Conservation (phyloP, 1,284 basidiomycete species). For the Xerocomus amazonicus region DNA sequence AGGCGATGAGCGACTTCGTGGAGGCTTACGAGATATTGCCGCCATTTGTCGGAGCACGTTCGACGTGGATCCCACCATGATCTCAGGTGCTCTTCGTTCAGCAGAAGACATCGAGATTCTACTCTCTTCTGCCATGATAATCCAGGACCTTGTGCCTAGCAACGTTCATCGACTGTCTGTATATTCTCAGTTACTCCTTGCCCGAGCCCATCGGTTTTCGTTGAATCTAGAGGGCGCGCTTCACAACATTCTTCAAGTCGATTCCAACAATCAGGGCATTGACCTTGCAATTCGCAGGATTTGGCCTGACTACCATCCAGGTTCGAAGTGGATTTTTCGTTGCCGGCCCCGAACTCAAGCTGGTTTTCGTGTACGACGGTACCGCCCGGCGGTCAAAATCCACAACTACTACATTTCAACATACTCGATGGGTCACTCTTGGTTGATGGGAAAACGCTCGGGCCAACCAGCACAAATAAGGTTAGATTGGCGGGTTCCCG, state of each 20-base stretch:
- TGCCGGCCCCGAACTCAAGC: slow-evolving; percentile 28
- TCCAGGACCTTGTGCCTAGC: slow-evolving; percentile 31
- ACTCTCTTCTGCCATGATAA: slow-evolving; percentile 35
- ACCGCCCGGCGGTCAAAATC: not conserved
- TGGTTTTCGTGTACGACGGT: slow-evolving; percentile 37
- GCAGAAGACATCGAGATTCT: slow-evolving; percentile 30
- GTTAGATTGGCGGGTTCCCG: too few species aligned
- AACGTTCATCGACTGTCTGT: slow-evolving; percentile 2
- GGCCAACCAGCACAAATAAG: too few species aligned
- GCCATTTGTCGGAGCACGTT: slow-evolving; percentile 41
- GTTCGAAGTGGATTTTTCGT: slow-evolving; percentile 33
- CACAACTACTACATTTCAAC: slow-evolving; percentile 37
- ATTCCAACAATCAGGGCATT: slow-evolving; percentile 21
- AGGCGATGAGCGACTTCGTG: slow-evolving; percentile 26
- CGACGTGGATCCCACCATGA: slow-evolving; percentile 30
- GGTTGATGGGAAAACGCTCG: slow-evolving; percentile 40
- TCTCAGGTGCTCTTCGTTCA: slow-evolving; percentile 27
- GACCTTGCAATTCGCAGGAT: slow-evolving; percentile 34
- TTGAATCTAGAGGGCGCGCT: slow-evolving; percentile 24
- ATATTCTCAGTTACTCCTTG: slow-evolving; percentile 18
- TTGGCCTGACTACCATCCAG: slow-evolving; percentile 37
- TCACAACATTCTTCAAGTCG: slow-evolving; percentile 12
- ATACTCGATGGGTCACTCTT: slow-evolving; percentile 41
- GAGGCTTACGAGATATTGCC: slow-evolving; percentile 34
- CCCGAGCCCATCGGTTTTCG: slow-evolving; percentile 30